Conservation (phyloP, 1,284 basidiomycete genomes). For the Naganishia liquefaciens region DNA sequence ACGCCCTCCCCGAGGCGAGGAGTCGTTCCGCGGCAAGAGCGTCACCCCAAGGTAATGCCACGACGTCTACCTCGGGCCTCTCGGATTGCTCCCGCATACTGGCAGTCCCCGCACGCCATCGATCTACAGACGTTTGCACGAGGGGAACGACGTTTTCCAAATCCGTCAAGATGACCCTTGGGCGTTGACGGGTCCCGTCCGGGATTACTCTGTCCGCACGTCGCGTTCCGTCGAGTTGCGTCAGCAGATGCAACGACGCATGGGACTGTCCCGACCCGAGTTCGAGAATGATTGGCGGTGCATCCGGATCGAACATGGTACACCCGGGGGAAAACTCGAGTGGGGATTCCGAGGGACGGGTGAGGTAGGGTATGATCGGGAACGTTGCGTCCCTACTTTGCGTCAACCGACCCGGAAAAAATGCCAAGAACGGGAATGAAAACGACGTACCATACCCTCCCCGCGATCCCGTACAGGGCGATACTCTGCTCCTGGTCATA, state of each 20-base stretch:
- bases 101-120: slow-evolving; percentile 31
- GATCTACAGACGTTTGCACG: slow-evolving; percentile 40
- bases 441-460: slow-evolving; percentile 47
- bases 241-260: slow-evolving; percentile 46
- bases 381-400: slow-evolving; percentile 47
- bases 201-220: too few species aligned
- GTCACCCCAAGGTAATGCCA: slow-evolving; percentile 47
- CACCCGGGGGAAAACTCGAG: slow-evolving; percentile 44
- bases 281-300: slow-evolving; percentile 41
- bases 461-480: slow-evolving; percentile 49
- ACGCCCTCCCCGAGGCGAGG: slow-evolving; percentile 29
- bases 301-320: slow-evolving; percentile 37
- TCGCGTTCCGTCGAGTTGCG: slow-evolving; percentile 32
- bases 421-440: background rate
- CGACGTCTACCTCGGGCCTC: slow-evolving; percentile 36
- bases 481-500: slow-evolving; percentile 44
- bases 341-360: slow-evolving; percentile 27
- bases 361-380: slow-evolving; percentile 47
- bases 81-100: background rate
- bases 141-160: slow-evolving; percentile 48
- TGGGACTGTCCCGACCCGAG: slow-evolving; percentile 51
- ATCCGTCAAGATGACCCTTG: slow-evolving; percentile 45
- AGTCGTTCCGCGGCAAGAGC: slow-evolving; percentile 10
- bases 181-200: slow-evolving; percentile 27
- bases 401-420: background rate